These are phyloP conservation scores for Alternaria triticimaculans DNA, from an alignment of 2,329 filamentous ascomycete genomes.

Conservation along the genomic window DNA sequence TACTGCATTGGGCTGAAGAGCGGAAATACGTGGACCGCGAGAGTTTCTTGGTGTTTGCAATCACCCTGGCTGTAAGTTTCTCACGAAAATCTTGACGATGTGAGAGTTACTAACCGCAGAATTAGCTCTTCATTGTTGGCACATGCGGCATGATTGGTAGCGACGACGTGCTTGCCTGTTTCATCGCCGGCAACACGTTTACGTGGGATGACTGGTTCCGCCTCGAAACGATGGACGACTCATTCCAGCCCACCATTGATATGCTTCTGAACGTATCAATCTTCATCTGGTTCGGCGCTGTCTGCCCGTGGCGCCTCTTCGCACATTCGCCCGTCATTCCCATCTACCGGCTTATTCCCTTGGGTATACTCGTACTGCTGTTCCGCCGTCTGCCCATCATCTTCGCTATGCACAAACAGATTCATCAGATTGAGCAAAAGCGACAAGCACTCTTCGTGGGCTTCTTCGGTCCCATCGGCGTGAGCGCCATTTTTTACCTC, in stretches of 20 bases:
- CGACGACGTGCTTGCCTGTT: slow-evolving; percentile 90
- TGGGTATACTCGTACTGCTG: slow-evolving; percentile 79
- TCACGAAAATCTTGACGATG: neutral
- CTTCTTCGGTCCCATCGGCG: slow-evolving; percentile 92
- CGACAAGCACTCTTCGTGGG: slow-evolving; percentile 85
- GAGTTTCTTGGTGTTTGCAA: slow-evolving; percentile 85
- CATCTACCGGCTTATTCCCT: slow-evolving; percentile 72
- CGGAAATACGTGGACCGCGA: slow-evolving; percentile 83
- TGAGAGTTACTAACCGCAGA: neutral
- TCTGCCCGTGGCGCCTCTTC: slow-evolving; percentile 81
- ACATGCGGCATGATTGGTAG: slow-evolving; percentile 87
- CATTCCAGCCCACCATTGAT: slow-evolving; percentile 91
- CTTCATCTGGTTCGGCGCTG: slow-evolving; percentile 78
- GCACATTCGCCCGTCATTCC: slow-evolving; percentile 71
- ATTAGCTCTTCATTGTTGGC: slow-evolving; percentile 79
- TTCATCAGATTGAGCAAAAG: slow-evolving; percentile 77
- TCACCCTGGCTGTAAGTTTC: slow-evolving; percentile 73
- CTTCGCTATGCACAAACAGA: slow-evolving; percentile 73
- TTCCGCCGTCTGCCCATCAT: slow-evolving; percentile 80
- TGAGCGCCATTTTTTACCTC: slow-evolving; percentile 88
- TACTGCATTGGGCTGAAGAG: slow-evolving; percentile 84
- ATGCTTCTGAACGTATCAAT: slow-evolving; percentile 90
- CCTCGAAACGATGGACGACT: slow-evolving; percentile 85
- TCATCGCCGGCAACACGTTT: slow-evolving; percentile 88
- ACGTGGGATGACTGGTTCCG: slow-evolving; percentile 97